Percentiles rank a stretch among this genome's conserved stretches.
Conservation (phyloP, 768 basidiomycete species). For the Phylloporus arenicola region DNA sequence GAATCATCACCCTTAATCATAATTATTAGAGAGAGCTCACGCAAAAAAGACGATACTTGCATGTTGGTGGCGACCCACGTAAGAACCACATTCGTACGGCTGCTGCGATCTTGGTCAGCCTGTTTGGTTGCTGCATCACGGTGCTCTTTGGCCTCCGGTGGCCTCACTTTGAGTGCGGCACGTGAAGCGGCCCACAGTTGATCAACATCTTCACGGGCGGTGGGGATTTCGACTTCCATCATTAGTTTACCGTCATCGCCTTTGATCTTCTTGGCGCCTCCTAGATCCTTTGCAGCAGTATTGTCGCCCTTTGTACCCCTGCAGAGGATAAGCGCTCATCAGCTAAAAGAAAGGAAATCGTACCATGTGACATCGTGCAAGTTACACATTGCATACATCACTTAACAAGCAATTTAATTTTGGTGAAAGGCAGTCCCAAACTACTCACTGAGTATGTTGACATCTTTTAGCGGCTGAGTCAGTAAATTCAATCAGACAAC, state of each 20-base stretch:
- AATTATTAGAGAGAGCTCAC: background rate
- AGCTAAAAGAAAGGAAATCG: conserved; percentile 1
- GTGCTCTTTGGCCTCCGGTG: conserved; percentile 72
- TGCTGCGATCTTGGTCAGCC: conserved; percentile 79
- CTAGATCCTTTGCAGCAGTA: conserved; percentile 80
- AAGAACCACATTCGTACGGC: conserved; percentile 78
- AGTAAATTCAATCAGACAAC: conserved; percentile 2
- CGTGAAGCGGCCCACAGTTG: conserved; percentile 79
- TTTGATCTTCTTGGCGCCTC: conserved; percentile 85
- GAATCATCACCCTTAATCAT: conserved; percentile 52
- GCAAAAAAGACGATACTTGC: conserved; percentile 34
- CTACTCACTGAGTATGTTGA: conserved; percentile 70
- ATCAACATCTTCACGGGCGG: conserved; percentile 81
- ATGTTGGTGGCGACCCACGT: conserved; percentile 85
- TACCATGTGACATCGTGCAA: conserved; percentile 79
- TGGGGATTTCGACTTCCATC: conserved; percentile 81
- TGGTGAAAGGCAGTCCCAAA: background rate
- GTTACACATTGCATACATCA: conserved; percentile 96
- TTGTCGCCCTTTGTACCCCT: conserved; percentile 94
- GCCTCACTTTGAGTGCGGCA: conserved; percentile 59
- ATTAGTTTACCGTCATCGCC: conserved; percentile 80
- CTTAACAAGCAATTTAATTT: conserved; percentile 22
- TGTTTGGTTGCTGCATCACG: conserved; percentile 87
- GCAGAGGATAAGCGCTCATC: conserved; percentile 4
- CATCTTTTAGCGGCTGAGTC: conserved; percentile 35